Evolutionary conservation across 2,329 filamentous ascomycete species (phyloP), one percentile per base, ranked within the genome.

Genomic region (Colletotrichum tamarilloi): DNA sequence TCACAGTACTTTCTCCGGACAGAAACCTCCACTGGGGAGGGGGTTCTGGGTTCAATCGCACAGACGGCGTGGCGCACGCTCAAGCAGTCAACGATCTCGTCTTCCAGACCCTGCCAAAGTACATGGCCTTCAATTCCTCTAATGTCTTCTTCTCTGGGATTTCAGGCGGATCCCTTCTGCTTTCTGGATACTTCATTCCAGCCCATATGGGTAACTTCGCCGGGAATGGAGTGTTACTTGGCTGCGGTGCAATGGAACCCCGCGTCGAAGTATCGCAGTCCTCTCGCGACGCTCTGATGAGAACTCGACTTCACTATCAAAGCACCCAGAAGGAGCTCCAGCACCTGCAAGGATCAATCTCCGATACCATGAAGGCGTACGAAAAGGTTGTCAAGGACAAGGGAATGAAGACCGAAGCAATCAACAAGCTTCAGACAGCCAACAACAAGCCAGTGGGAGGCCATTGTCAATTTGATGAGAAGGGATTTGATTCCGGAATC

Each of bases 131-230:
- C 74, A 85, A 91, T 78, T 75, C 79, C 19, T 82, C 80, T 26
- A 83, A 87, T 26, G 85, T 91, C 53, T 88, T 86, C 76, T 91
- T 91, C 80, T 90, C 87, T 0, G 89, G 89, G 12, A 88, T 91
- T 0, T 87, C 84, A 2, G 89, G 89, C 26, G 89, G 89, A 8
- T 82, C 84, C 2, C 82, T 91, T 16, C 79, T 89, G 35, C 84
- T 91, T 26, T 84, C 83, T 1, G 88, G 88, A 3, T 90, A 90
- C 81, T 89, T 91, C 78, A 84, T 91, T 68, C 89, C 89, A 2
- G 85, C 85, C 0, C 88, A 88, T 75, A 87, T 89, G 82, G 81
- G 84, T 46, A 85, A 87, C 70, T 89, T 84, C 69, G 80, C 82
- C 28, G 86, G 85, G 53, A 82, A 80, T 22, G 89, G 88, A 2